Evolutionary conservation across 2,329 filamentous ascomycete species (phyloP), one percentile per base, ranked within the genome.

Genomic region (Cercospora beticola): DNA sequence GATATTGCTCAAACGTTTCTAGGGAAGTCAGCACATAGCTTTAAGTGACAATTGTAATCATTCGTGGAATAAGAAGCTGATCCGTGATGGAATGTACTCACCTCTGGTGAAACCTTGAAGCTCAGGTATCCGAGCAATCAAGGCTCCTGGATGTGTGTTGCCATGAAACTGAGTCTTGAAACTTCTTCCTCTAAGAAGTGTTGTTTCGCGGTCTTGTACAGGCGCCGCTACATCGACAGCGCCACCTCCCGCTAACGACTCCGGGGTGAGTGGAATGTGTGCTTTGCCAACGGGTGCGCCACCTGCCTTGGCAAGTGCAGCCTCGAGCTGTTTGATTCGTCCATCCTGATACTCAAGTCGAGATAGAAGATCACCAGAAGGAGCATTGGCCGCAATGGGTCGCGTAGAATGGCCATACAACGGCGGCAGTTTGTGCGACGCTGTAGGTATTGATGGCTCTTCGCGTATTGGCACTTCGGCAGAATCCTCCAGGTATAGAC

Each of bases 161-260:
- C 82, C 82, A 66, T 81, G 79, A 68, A 82, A 83, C 16, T 81
- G 79, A 0, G 82, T 82, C 71, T 82, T 83, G 76, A 83, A 83
- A 0, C 77, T 77, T 64, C 79, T 82, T 0, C 81, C 81, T 67
- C 81, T 74, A 56, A 83, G 79, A 60, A 83, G 75, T 70, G 80
- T 80, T 2, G 78, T 79, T 70, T 83, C 81, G 2, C 73, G 71
- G 31, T 78, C 76, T 18, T 70, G 71, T 16, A 70, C 68, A 14
- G 70, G 74, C 28, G 71, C 68, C 21, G 66, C 21, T 9, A 46
- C 18, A n/a, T 71, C 71, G 5, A 66, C 40, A n/a, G 52, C 52
- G 14, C 62, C 62, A 18, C 60, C 66, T 4, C 64, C 69, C 5
- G 67, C 60, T 30, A 71, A 46, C 9, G 73, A 75, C 57, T 76